Percentiles rank a stretch among this genome's conserved stretches.
phyloP scores from a whole-genome alignment of 2,329 filamentous ascomycete genomes.

The Ampelomyces quisqualis region DNA sequence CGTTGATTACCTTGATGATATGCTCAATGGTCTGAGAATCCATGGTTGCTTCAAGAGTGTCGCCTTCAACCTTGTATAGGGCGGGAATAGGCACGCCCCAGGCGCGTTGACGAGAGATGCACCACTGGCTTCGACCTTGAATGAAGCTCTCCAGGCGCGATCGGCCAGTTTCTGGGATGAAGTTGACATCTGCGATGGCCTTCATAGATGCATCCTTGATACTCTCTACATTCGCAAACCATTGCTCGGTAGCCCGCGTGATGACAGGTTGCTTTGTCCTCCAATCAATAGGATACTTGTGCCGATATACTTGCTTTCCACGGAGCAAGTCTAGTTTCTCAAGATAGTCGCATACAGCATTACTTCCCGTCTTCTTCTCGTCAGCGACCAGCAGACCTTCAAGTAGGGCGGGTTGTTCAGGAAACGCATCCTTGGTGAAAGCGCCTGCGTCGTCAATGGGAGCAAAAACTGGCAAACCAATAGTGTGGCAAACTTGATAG shows the following conservation, averaged over 20 bases:
- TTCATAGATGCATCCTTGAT: conserved; percentile 75
- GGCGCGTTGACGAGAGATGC: conserved; percentile 90
- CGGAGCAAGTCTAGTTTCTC: conserved; percentile 58
- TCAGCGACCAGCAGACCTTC: conserved; percentile 70
- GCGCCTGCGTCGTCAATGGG: conserved; percentile 79
- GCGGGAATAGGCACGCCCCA: conserved; percentile 98
- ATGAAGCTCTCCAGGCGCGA: conserved; percentile 82
- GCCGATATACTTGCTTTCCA: conserved; percentile 68
- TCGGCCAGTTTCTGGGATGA: conserved; percentile 74
- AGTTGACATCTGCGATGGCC: conserved; percentile 70
- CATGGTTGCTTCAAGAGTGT: conserved; percentile 67
- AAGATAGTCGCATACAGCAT: conserved; percentile 69
- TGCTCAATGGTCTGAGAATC: conserved; percentile 77
- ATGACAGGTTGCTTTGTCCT: conserved; percentile 91
- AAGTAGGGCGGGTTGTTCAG: conserved; percentile 66
- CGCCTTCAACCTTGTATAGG: conserved; percentile 68
- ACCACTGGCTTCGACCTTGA: conserved; percentile 89
- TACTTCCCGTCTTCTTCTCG: conserved; percentile 57
- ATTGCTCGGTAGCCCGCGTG: conserved; percentile 88
- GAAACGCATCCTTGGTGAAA: conserved; percentile 79
- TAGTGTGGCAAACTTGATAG: conserved; percentile 74
- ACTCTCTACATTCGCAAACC: conserved; percentile 88
- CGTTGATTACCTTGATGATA: conserved; percentile 74
- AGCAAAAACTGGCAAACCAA: conserved; percentile 72
- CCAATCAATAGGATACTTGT: conserved; percentile 99